phyloP scores from a whole-genome alignment of 345 rosid species.

The Euphorbia pulcherrima region DNA sequence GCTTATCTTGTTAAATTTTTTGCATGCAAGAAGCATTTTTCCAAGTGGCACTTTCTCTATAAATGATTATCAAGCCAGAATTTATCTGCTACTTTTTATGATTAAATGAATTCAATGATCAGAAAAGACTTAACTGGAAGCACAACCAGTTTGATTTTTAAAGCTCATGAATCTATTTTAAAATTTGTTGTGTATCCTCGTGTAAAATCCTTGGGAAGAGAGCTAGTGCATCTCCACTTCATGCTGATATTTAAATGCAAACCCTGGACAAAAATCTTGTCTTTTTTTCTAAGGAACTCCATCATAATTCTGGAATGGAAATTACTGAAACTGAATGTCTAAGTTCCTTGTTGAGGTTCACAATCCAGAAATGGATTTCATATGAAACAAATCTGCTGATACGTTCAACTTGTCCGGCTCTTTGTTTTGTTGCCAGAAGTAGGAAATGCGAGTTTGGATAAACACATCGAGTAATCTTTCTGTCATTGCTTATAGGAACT shows the following conservation, averaged over 20 bases:
- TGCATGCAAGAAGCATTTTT: not conserved
- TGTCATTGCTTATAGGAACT: not conserved
- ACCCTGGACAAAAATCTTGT: not conserved
- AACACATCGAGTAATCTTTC: not conserved
- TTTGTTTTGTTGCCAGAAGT: not conserved
- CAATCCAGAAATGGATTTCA: not conserved
- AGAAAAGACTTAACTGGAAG: not conserved
- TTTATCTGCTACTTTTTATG: conserved; percentile 2
- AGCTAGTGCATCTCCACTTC: too few relatives aligned
- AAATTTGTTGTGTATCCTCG: not conserved
- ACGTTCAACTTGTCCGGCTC: not conserved
- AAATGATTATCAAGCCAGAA: not conserved
- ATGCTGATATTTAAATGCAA: not conserved
- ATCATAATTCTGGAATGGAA: too few relatives aligned
- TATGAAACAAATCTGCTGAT: not conserved
- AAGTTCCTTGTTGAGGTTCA: not conserved
- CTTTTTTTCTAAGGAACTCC: not conserved
- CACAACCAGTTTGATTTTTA: not conserved
- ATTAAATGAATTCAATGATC: not conserved
- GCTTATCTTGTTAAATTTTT: not conserved
- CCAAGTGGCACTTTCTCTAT: not conserved
- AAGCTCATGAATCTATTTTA: not conserved
- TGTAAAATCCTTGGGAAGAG: not conserved
- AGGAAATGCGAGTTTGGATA: not conserved
- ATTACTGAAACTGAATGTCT: not conserved